Base-by-base conservation (phyloP, 139 green algal genomes). In the Penium margaritaceum region DNA sequence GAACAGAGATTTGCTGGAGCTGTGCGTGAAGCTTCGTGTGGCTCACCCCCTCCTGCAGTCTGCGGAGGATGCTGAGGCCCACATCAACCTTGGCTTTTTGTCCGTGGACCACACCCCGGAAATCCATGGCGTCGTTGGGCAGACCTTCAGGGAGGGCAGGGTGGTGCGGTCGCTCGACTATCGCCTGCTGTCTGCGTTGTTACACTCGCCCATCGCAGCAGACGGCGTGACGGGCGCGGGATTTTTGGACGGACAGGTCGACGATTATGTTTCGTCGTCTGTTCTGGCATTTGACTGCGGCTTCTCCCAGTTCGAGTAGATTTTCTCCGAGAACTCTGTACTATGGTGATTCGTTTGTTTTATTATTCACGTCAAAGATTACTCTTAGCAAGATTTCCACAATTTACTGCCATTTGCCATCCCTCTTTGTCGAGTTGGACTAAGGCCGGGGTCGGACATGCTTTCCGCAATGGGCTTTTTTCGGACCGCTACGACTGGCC, bases 81-180 rank as follows among this genome's bases (percentile, higher is more conserved):
- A 77, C 33, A 32, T 77, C 63, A 77, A 77, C 70, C 21, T 77
- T 17, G 55, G 30, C 47, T 57, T 70, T 33, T n/a, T 62, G 24
- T 21, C 34, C 7, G 33, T 70, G 30, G n/a, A 70, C 51, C 29
- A 24, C 24, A 60, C 51, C 21, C 24, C 29, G 1, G 34, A 57
- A 15, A 67, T 80, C 5, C 73, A 80, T 39, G 73, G 73, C 46
- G 34, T 80, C n/a, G 17, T 80, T 30, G 73, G 73, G 21, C 73
- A 80, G 43, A 80, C 73, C 3, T 80, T 71, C 54, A 41, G 67
- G 19, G 67, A 74, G 17, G 67, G 44, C 7, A 41, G 44, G 19
- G 36, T 37, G 27, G 46, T 70, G 67, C 41, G 67, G 19, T 41
- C 67, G 24, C 33, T 44, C 32, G 34, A 74, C 27, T 74, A 67